phyloP scores from a whole-genome alignment of 257 asterid genomes.

The Salvia hispanica region DNA sequence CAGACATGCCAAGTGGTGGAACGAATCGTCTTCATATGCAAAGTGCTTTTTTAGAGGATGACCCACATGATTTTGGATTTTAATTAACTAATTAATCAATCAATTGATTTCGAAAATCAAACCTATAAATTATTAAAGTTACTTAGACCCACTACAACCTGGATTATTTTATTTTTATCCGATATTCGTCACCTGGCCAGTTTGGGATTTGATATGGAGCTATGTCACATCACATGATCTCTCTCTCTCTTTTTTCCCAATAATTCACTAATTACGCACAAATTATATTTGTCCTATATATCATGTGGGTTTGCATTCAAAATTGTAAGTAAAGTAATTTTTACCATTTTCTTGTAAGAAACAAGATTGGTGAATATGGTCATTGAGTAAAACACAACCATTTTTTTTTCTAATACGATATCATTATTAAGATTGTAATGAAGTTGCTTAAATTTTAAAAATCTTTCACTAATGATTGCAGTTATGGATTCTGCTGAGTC shows the following conservation, averaged over 20 bases:
- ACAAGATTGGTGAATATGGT: no score
- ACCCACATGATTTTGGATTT: slow-evolving; percentile 26
- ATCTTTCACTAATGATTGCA: slow-evolving; percentile 28
- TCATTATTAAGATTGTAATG: background rate
- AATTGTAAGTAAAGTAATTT: no score
- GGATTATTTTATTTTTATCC: background rate
- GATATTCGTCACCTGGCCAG: background rate
- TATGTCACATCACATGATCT: background rate
- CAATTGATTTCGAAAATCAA: slow-evolving; percentile 14
- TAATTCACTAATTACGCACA: background rate
- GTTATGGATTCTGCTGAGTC: background rate
- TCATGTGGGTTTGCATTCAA: no score
- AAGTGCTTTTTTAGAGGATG: background rate
- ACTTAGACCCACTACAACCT: slow-evolving; percentile 27
- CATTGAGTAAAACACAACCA: no score
- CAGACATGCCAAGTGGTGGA: slow-evolving; percentile 24
- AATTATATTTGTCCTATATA: no score
- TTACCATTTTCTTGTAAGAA: no score
- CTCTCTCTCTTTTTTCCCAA: background rate
- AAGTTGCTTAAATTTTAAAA: slow-evolving; percentile 20
- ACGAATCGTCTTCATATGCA: slow-evolving; percentile 29
- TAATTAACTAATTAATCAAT: slow-evolving; percentile 30
- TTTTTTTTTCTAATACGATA: background rate
- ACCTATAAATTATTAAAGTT: slow-evolving; percentile 28
- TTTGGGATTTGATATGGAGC: background rate